A percentile compares a stretch with the other conserved stretches of the same genome.
These are phyloP conservation scores for Deinandra increscens DNA, from an alignment of 129 eudicot genomes.

Conservation along the genomic window DNA sequence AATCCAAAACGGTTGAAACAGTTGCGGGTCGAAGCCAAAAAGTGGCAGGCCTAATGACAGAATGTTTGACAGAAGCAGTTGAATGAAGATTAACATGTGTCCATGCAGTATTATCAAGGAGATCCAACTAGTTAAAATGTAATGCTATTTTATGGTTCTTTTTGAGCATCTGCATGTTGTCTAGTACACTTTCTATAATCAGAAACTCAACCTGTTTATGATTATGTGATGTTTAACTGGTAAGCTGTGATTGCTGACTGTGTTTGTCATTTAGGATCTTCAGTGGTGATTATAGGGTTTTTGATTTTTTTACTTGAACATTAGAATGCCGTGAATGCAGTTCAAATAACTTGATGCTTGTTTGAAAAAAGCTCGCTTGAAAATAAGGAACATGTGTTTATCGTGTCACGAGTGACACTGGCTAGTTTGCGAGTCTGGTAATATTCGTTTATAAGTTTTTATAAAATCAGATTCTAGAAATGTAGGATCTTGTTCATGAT, in stretches of 20 bases:
- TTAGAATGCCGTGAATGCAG: too few species aligned
- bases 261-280: not conserved
- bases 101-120: constrained; percentile 37
- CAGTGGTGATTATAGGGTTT: not conserved
- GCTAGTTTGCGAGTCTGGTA: too few species aligned
- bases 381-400: too few species aligned
- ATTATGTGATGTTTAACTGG: not conserved
- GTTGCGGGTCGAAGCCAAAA: constrained; percentile 72
- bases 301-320: not conserved
- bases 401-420: too few species aligned
- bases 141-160: constrained; percentile 25
- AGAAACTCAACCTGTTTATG: not conserved
- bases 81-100: constrained; percentile 20
- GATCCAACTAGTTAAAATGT: constrained; percentile 31
- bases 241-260: not conserved
- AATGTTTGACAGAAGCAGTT: constrained; percentile 18
- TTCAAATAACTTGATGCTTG: too few species aligned
- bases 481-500: not conserved
- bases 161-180: constrained; percentile 38
- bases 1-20: not conserved
- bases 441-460: too few species aligned
- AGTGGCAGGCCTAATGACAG: constrained; percentile 54
- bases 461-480: too few species aligned
- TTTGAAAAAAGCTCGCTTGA: too few species aligned
- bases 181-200: not conserved